Base-by-base conservation (phyloP, 345 rosid species). In the Heritiera littoralis region DNA sequence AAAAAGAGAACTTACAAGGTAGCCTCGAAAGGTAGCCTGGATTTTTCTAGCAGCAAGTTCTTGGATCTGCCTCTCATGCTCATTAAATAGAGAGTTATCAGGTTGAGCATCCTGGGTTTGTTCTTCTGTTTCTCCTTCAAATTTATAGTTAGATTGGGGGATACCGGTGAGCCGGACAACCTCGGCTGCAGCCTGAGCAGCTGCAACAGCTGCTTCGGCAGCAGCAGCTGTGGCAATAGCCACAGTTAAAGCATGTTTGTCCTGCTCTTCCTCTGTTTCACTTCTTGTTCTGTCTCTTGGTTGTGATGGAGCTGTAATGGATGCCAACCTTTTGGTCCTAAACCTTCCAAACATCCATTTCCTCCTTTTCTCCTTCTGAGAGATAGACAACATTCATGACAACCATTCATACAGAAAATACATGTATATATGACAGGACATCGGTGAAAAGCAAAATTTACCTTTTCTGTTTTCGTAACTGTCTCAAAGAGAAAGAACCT, bases 11-110 rank as follows among this genome's bases (percentile, higher is more conserved):
- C 94, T 90, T 85, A 93, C 97, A 81, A 95, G 95, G 85, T 84
- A 90, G 68, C 93, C 93, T 13, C 98, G 83, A 59, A 90, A 95
- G 49, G 89, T 85, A 0, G 97, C 83, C 79, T 95, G 98, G 71
- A 95, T 93, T 78, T 71, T 87, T 66, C 78, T 83, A 75, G 94
- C 92, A 54, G 98, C 86, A 46, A 72, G 69, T 58, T 85, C 81
- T 73, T 84, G 85, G 70, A 80, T 74, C 76, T 84, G 75, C 71
- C 79, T 80, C 10, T 48, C 59, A n/a, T 51, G 74, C 40, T 73
- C 81, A 72, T 48, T 60, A 30, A 63, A 55, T 18, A n/a, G 58
- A 55, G 55, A 23, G 6, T n/a, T 35, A 6, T 76, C 76, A 43
- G 82, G 66, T 77, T 86, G 81, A 18, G 77, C 67, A 65, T 75